These are phyloP conservation scores for Kwoniella mangroviensis DNA, from an alignment of 768 basidiomycete genomes.

Conservation along the genomic window DNA sequence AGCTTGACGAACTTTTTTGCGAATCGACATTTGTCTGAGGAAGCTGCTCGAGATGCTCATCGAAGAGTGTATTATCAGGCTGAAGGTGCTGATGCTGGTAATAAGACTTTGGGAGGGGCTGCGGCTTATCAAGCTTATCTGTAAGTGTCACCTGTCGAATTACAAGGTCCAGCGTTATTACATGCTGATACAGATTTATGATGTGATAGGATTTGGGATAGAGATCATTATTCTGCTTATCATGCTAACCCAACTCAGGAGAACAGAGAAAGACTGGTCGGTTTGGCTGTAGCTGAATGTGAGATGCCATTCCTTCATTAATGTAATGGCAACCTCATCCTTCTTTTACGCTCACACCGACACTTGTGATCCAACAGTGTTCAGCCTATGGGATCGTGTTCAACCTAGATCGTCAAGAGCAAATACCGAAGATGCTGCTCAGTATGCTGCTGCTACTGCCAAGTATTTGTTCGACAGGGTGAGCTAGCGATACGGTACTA, in stretches of 20 bases:
- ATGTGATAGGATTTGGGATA: slow-evolving; percentile 48
- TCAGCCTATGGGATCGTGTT: slow-evolving; percentile 46
- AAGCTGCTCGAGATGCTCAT: slow-evolving; percentile 51
- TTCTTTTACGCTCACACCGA: not conserved
- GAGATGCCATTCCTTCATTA: not conserved
- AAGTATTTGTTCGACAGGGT: slow-evolving; percentile 52
- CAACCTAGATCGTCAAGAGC: slow-evolving; percentile 40
- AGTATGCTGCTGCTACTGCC: slow-evolving; percentile 54
- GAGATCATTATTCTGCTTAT: slow-evolving; percentile 50
- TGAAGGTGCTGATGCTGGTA: slow-evolving; percentile 47
- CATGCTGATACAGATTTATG: slow-evolving; percentile 13
- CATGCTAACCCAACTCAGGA: slow-evolving; percentile 45
- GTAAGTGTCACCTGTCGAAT: slow-evolving; percentile 30
- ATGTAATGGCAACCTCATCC: too few relatives aligned
- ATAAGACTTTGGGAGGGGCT: slow-evolving; percentile 52
- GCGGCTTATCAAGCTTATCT: slow-evolving; percentile 56
- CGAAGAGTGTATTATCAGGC: slow-evolving; percentile 44
- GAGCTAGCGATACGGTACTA: too few relatives aligned
- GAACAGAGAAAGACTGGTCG: slow-evolving; percentile 53
- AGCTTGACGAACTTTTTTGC: slow-evolving; percentile 48
- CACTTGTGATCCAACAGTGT: slow-evolving; percentile 28
- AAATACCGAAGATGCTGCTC: slow-evolving; percentile 43
- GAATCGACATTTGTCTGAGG: slow-evolving; percentile 47
- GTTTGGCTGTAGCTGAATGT: slow-evolving; percentile 55
- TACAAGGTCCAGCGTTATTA: too few relatives aligned